These are phyloP conservation scores for Gynochthodes officinalis DNA, from an alignment of 257 asterid species.

Conservation along the genomic window DNA sequence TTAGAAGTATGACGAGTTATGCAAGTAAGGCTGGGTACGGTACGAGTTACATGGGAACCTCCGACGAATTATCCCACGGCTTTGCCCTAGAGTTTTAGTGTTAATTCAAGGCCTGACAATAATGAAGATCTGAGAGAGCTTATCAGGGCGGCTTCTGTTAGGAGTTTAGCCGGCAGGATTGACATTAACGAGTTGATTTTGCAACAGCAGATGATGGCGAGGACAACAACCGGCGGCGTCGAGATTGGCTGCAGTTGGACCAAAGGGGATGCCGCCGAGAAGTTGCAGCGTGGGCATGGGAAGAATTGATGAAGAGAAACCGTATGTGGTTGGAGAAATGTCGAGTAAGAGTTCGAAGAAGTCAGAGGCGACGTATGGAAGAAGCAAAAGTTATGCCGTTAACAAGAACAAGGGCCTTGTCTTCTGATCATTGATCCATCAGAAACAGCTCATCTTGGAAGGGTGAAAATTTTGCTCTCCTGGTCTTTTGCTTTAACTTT, in stretches of 20 bases:
- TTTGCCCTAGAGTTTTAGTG: conserved; percentile 44
- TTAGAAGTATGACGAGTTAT: conserved; percentile 31
- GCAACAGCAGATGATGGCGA: conserved; percentile 25
- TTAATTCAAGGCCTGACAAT: conserved; percentile 21
- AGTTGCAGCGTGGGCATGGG: conserved; percentile 80
- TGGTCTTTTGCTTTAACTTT: no score
- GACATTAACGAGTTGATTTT: conserved; percentile 30
- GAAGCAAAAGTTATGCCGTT: conserved; percentile 67
- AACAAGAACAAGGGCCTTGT: conserved; percentile 11
- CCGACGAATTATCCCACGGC: not conserved
- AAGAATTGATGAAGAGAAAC: conserved; percentile 74
- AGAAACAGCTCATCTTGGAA: not conserved
- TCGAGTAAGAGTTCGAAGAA: conserved; percentile 14
- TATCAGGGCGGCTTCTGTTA: conserved; percentile 49
- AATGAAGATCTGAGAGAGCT: conserved; percentile 59
- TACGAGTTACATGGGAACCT: conserved; percentile 2
- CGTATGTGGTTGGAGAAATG: conserved; percentile 44
- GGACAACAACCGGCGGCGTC: not conserved
- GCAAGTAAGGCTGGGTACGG: conserved; percentile 9
- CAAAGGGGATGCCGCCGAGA: conserved; percentile 47
- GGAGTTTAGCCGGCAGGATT: conserved; percentile 19
- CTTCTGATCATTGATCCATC: no score
- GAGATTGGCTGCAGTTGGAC: not conserved
- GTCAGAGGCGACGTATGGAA: conserved; percentile 33
- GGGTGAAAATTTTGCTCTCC: not conserved